A percentile compares a stretch with the other conserved stretches of the same genome.
Conservation (phyloP, 2,329 filamentous ascomycete genomes). For the Nemania diffusa region DNA sequence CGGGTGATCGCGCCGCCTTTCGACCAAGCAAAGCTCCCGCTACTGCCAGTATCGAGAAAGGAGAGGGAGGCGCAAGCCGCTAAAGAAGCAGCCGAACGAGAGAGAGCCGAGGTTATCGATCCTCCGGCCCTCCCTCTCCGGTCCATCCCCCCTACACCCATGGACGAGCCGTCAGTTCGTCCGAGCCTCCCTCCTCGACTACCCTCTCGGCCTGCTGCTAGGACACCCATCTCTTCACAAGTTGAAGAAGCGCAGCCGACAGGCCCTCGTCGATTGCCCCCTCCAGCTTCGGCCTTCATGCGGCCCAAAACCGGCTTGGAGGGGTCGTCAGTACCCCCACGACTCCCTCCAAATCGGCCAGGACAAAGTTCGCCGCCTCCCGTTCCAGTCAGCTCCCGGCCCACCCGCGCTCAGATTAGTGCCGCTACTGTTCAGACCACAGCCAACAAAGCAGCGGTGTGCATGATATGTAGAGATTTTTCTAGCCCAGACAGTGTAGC, state of each 20-base stretch:
- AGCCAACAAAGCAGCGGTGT: constrained; percentile 54
- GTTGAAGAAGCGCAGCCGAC: constrained; percentile 40
- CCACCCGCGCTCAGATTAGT: constrained; percentile 62
- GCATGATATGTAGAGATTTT: constrained; percentile 88
- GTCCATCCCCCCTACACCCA: constrained; percentile 49
- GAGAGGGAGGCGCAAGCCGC: constrained; percentile 62
- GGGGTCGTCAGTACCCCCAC: constrained; percentile 37
- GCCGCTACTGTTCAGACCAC: constrained; percentile 52
- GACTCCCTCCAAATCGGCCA: constrained; percentile 44
- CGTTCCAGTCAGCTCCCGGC: constrained; percentile 63
- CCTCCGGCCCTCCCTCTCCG: constrained; percentile 47
- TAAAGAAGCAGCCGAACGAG: constrained; percentile 50
- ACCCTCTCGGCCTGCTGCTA: constrained; percentile 59
- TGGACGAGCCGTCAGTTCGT: constrained; percentile 47
- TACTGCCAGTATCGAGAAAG: constrained; percentile 64
- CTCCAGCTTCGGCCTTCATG: constrained; percentile 49
- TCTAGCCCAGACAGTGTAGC: constrained; percentile 82
- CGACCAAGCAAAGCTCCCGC: constrained; percentile 66
- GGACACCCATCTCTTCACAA: constrained; percentile 45
- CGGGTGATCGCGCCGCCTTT: constrained; percentile 67
- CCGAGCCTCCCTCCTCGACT: constrained; percentile 62
- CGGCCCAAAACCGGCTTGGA: constrained; percentile 47
- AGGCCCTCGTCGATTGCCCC: constrained; percentile 54
- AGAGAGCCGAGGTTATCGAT: constrained; percentile 43
- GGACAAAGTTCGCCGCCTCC: constrained; percentile 59